Evolutionary conservation across 129 eudicot genomes (phyloP).

Genomic region (Ambrosia trifida): DNA sequence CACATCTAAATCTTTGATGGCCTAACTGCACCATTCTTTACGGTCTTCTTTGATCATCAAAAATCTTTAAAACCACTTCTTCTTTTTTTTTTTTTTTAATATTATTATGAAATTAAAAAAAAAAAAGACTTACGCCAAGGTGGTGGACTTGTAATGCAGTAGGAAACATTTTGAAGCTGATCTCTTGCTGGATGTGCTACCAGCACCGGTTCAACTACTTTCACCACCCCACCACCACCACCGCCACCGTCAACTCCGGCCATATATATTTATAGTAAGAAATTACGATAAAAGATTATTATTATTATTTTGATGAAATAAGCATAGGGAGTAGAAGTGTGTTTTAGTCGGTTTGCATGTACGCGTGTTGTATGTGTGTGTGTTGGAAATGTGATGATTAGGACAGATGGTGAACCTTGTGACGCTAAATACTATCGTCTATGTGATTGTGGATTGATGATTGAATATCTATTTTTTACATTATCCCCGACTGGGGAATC

Average conservation of each 20-base stretch:
- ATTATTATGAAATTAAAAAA: not conserved
- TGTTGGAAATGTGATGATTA: slow-evolving; percentile 1
- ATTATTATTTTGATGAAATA: not conserved
- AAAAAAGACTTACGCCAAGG: slow-evolving; percentile 75
- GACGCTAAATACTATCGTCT: not conserved
- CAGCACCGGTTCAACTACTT: slow-evolving; percentile 49
- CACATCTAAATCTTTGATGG: not conserved
- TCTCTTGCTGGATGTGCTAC: slow-evolving; percentile 80
- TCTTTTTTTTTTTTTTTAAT: not conserved
- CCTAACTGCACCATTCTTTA: not conserved
- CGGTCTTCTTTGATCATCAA: not conserved
- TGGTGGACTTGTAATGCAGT: slow-evolving; percentile 93
- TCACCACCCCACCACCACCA: slow-evolving; percentile 38
- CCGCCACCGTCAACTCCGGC: slow-evolving; percentile 62
- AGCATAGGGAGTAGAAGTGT: not conserved
- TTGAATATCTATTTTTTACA: no score
- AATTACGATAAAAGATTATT: not conserved
- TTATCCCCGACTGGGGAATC: no score
- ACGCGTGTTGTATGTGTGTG: slow-evolving; percentile 8
- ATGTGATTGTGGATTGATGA: not conserved
- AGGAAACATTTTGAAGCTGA: slow-evolving; percentile 86
- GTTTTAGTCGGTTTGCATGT: slow-evolving; percentile 28
- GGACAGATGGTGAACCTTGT: slow-evolving; percentile 3
- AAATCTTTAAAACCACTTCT: not conserved
- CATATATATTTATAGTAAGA: slow-evolving; percentile 29